Conservation (phyloP, 805 yeast genomes). For the Diddensiella transvaalensis region DNA sequence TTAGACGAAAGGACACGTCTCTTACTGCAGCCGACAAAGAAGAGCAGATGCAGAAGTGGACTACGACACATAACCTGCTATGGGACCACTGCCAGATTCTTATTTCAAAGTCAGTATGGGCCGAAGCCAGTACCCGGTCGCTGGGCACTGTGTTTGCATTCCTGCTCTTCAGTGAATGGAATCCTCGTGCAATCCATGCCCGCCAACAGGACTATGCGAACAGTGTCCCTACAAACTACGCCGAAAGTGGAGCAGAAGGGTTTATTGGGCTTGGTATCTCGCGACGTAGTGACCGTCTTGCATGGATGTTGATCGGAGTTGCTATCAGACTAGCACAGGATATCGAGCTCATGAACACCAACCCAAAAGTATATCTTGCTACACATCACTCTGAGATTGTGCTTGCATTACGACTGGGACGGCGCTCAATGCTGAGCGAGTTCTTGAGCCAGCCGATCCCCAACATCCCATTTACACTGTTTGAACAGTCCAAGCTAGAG, state of each 20-base stretch:
- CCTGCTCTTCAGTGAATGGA: constrained; percentile 88
- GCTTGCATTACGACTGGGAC: constrained; percentile 75
- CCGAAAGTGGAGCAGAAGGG: constrained; percentile 19
- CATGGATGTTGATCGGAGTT: constrained; percentile 90
- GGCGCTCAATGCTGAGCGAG: constrained; percentile 72
- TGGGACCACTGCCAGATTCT: constrained; percentile 83
- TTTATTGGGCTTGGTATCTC: constrained; percentile 68
- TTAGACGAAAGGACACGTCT: not conserved
- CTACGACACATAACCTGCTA: constrained; percentile 57
- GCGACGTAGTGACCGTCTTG: constrained; percentile 83
- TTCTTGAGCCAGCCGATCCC: constrained; percentile 53
- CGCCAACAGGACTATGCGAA: constrained; percentile 73
- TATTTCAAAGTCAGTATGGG: constrained; percentile 88
- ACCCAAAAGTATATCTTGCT: constrained; percentile 72
- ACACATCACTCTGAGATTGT: constrained; percentile 81
- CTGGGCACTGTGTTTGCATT: constrained; percentile 85
- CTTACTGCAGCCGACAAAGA: constrained; percentile 11
- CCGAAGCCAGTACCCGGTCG: constrained; percentile 83
- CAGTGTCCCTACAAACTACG: constrained; percentile 12
- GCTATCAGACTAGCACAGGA: constrained; percentile 85
- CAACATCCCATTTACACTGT: constrained; percentile 49
- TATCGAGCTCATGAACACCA: constrained; percentile 71
- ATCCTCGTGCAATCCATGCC: constrained; percentile 91
- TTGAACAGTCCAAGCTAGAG: constrained; percentile 77
- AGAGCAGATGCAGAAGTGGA: constrained; percentile 4